Conservation (phyloP, 768 basidiomycete genomes). For the Inosperma sp. region DNA sequence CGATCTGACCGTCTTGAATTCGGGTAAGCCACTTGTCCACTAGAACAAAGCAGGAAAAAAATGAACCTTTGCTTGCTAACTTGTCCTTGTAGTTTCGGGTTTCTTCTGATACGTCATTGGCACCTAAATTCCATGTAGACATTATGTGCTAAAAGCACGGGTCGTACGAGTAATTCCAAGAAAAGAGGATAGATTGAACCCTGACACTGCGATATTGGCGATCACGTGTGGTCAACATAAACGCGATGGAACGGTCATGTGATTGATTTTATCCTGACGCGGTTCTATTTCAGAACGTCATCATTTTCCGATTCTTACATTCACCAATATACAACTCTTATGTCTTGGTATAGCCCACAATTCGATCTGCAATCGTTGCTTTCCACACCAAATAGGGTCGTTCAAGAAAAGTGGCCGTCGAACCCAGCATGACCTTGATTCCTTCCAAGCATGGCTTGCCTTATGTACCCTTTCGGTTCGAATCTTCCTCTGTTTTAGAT, state of each 20-base stretch:
- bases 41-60: background rate
- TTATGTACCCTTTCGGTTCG: no score
- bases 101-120: slow-evolving; percentile 45
- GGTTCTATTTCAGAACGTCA: no score
- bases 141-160: slow-evolving; percentile 26
- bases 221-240: background rate
- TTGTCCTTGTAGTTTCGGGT: slow-evolving; percentile 44
- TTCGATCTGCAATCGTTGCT: no score
- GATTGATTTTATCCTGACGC: no score
- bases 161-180: background rate
- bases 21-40: slow-evolving; percentile 11
- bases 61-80: slow-evolving; percentile 46
- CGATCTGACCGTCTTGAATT: slow-evolving; percentile 43
- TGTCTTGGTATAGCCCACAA: no score
- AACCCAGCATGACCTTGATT: no score
- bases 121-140: slow-evolving; percentile 45
- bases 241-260: background rate
- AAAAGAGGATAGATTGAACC: background rate
- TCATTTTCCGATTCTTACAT: no score
- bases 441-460: no score
- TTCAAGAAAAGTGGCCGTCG: no score
- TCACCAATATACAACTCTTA: no score
- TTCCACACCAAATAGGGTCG: no score
- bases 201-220: background rate
- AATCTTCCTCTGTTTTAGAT: no score